A percentile compares a stretch with the other conserved stretches of the same genome.
phyloP scores from a whole-genome alignment of 768 basidiomycete genomes.

The Tylopilus plumbeoviolaceoides region DNA sequence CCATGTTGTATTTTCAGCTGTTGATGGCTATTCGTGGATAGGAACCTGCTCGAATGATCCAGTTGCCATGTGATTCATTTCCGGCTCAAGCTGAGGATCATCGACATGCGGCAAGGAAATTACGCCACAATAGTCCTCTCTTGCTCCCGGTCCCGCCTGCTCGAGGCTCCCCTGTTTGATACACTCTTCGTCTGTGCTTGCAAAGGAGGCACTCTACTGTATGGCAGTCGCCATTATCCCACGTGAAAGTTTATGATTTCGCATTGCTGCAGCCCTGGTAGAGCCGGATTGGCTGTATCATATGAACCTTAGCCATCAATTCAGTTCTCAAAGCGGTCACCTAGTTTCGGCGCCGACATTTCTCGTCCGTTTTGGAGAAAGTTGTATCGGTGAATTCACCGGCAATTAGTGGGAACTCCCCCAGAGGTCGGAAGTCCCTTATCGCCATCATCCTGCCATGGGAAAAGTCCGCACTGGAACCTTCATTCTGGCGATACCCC shows the following conservation, averaged over 20 bases:
- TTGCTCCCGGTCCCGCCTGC: constrained; percentile 4
- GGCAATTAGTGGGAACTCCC: not conserved
- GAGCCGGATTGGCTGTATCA: not conserved
- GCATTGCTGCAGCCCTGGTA: not conserved
- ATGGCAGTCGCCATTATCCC: not conserved
- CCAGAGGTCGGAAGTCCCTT: constrained; percentile 3
- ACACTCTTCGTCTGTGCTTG: not conserved
- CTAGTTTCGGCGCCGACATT: constrained; percentile 6
- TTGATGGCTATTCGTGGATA: not conserved
- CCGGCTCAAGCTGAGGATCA: constrained; percentile 2
- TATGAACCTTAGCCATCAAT: not conserved
- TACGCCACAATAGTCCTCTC: not conserved
- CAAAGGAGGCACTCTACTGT: not conserved
- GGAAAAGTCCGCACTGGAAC: constrained; percentile 5
- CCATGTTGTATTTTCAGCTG: not conserved
- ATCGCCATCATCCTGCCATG: constrained; percentile 9
- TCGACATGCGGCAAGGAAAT: not conserved
- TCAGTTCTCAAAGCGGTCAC: constrained; percentile 3
- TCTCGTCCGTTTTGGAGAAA: not conserved
- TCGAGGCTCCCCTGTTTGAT: not conserved
- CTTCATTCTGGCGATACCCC: constrained; percentile 9
- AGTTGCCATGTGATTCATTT: constrained; percentile 8
- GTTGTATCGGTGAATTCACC: not conserved
- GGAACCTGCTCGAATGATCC: not conserved
- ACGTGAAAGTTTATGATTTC: not conserved